Evolutionary conservation across 306 rosid species (phyloP).

Genomic region (Dryas drummondii): DNA sequence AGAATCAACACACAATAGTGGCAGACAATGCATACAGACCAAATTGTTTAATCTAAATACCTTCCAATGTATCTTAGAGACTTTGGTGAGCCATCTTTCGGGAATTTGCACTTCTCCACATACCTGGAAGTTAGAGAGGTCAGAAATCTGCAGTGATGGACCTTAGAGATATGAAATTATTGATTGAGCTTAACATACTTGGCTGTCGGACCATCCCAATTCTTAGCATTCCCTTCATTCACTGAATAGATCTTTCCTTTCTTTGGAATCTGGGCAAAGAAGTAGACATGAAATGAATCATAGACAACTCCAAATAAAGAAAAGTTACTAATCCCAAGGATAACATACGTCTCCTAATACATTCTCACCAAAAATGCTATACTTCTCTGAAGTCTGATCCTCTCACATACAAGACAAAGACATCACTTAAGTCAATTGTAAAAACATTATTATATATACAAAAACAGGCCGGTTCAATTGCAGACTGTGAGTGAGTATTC

Average conservation of each 20-base stretch:
- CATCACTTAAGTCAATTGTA: neutral
- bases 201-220: conserved; percentile 91
- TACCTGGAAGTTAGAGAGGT: conserved; percentile 43
- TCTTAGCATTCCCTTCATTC: conserved; percentile 97
- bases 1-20: neutral
- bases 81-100: conserved; percentile 84
- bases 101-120: conserved; percentile 89
- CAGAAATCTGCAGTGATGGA: conserved; percentile 16
- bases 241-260: conserved; percentile 95
- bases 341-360: neutral
- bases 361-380: conserved; percentile 3
- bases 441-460: neutral
- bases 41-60: conserved; percentile 27
- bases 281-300: conserved; percentile 19
- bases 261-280: conserved; percentile 67
- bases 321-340: conserved; percentile 4
- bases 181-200: conserved; percentile 46
- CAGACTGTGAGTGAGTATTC: too few relatives aligned
- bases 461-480: too few relatives aligned
- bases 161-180: conserved; percentile 5
- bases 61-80: conserved; percentile 97
- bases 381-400: neutral
- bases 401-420: neutral
- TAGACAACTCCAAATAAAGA: neutral
- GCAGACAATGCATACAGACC: neutral